Evolutionary conservation across 1,284 basidiomycete species (phyloP).

Genomic region (Golubevia pallescens): DNA sequence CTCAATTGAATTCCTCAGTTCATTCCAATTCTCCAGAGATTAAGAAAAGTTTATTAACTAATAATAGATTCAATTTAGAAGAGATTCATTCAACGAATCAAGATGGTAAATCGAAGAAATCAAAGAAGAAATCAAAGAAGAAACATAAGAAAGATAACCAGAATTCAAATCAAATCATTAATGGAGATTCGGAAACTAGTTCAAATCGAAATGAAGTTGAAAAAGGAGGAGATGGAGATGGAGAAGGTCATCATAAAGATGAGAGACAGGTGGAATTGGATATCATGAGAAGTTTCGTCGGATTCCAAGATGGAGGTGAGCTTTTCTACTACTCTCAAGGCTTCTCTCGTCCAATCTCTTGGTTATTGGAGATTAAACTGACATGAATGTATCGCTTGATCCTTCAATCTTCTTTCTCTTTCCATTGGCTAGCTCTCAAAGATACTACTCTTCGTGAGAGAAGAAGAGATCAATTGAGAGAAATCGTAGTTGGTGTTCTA

Average conservation of each 20-base stretch:
- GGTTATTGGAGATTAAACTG: neutral
- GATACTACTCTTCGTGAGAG: neutral
- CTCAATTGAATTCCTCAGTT: slow-evolving; percentile 6
- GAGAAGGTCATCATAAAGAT: slow-evolving; percentile 25
- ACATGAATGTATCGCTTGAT: neutral
- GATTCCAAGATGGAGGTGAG: slow-evolving; percentile 23
- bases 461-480: slow-evolving; percentile 31
- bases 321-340: neutral
- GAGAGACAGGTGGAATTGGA: slow-evolving; percentile 53
- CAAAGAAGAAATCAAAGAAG: slow-evolving; percentile 1
- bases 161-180: neutral
- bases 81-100: too few species aligned
- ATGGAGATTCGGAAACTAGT: neutral
- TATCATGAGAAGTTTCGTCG: slow-evolving; percentile 50
- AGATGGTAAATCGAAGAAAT: neutral
- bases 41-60: too few species aligned
- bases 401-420: neutral
- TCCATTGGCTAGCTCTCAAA: neutral
- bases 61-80: neutral
- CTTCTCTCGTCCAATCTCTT: neutral
- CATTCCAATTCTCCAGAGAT: neutral
- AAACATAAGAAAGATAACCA: neutral
- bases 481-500: slow-evolving; percentile 71
- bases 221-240: neutral
- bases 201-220: neutral